These are phyloP conservation scores for Phytophthora pisi DNA, from an alignment of 352 stramenopile species.

Conservation along the genomic window DNA sequence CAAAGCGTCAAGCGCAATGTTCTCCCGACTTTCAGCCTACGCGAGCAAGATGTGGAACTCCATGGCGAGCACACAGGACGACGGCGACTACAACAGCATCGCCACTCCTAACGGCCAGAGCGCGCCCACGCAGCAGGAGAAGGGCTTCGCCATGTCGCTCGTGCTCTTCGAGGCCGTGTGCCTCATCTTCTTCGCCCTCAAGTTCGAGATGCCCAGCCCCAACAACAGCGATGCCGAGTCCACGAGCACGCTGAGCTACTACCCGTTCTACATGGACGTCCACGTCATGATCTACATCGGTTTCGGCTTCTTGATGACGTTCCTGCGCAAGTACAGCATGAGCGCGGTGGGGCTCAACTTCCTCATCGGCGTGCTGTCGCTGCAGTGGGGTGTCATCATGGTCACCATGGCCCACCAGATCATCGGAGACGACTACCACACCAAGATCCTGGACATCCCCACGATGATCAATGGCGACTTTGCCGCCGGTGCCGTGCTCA, in stretches of 20 bases:
- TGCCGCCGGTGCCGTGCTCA: slow-evolving; percentile 73
- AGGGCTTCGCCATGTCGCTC: slow-evolving; percentile 47
- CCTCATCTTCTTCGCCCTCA: slow-evolving; percentile 51
- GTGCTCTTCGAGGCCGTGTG: slow-evolving; percentile 49
- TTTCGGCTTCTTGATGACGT: slow-evolving; percentile 91
- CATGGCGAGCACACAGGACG: background rate
- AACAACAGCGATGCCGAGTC: slow-evolving; percentile 4
- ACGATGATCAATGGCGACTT: slow-evolving; percentile 86
- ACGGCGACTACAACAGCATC: slow-evolving; percentile 7
- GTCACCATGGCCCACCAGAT: slow-evolving; percentile 72
- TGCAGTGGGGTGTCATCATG: slow-evolving; percentile 76
- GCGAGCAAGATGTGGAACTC: slow-evolving; percentile 1
- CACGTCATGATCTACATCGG: slow-evolving; percentile 89
- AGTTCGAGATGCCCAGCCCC: slow-evolving; percentile 50
- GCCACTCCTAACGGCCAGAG: background rate
- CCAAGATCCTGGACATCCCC: slow-evolving; percentile 61
- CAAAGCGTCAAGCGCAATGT: background rate
- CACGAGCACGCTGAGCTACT: slow-evolving; percentile 21
- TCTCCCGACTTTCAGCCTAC: slow-evolving; percentile 4
- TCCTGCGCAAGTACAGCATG: slow-evolving; percentile 83
- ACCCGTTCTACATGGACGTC: slow-evolving; percentile 80
- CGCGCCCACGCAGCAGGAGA: slow-evolving; percentile 1
- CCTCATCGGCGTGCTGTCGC: slow-evolving; percentile 63
- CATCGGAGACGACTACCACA: slow-evolving; percentile 45
- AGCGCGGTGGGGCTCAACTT: slow-evolving; percentile 83